Base-by-base conservation (phyloP, 2,329 filamentous ascomycete genomes). In the Cordyceps cicadae region DNA sequence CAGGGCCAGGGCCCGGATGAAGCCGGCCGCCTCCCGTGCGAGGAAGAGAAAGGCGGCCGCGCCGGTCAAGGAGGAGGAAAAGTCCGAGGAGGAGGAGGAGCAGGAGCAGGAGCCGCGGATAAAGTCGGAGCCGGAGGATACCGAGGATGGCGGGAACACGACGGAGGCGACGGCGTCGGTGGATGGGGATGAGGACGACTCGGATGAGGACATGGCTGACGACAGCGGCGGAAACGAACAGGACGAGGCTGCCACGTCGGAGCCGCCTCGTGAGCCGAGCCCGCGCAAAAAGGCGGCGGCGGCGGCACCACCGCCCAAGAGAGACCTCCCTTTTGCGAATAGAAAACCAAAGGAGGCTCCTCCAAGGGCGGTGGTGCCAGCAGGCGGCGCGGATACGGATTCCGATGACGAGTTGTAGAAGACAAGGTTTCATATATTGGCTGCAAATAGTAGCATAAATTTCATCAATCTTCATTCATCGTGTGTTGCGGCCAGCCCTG, bases 321-420 rank as follows among this genome's bases (percentile, higher is more conserved):
- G 78, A 58, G 70, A 65, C 5, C 68, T 83, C 17, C 81, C 81
- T 1, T 82, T 82, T 65, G 70, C 70, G 56, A 72, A 66, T 39
- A 73, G 67, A 59, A 77, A 72, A 32, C 52, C 63, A n/a, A 61
- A 63, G 19, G 65, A 68, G 52, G 62, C 71, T 3, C 62, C 72
- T 5, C 34, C 34, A 37, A 68, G 64, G 12, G 34, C 67, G 19
- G 61, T 67, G 65, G 48, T 70, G 64, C 49, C 68, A 9, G 64
- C 65, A 5, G 54, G 56, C 14, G 46, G 60, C 19, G 60, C 5
- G 39, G 81, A 83, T 59, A 81, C 79, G 0, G 79, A 80, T n/a
- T 81, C 80, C 0, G 81, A 83, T 62, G 81, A 84, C 65, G 82
- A 85, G 66, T 65, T 84, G 61, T 84, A 67, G 19, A 3, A 41